Evolutionary conservation across 768 basidiomycete genomes (phyloP).

Genomic region (Megacollybia marginata): DNA sequence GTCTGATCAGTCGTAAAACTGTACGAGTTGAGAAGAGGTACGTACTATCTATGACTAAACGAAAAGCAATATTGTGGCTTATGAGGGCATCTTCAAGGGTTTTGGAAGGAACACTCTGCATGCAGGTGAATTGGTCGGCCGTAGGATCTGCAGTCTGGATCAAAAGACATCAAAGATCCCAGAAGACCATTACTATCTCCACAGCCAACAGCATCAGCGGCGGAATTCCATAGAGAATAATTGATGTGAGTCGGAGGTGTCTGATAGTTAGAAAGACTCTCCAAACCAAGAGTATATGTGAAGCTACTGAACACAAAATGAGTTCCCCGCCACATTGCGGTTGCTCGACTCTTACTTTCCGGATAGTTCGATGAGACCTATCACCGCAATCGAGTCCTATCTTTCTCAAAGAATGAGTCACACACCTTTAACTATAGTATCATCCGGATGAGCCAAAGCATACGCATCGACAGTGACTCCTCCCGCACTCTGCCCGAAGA

Average conservation of each 20-base stretch:
- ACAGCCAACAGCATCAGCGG: constrained; percentile 22
- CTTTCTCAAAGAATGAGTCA: background rate
- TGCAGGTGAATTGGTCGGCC: constrained; percentile 26
- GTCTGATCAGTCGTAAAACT: constrained; percentile 8
- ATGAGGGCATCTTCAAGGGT: constrained; percentile 26
- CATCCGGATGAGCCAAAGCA: constrained; percentile 25
- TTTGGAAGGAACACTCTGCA: constrained; percentile 23
- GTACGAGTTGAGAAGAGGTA: constrained; percentile 12
- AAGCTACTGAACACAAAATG: background rate
- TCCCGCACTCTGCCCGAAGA: constrained; percentile 33
- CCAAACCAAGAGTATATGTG: constrained; percentile 10
- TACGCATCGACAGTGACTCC: constrained; percentile 26
- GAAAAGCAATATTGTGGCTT: constrained; percentile 19
- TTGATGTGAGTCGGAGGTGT: constrained; percentile 21
- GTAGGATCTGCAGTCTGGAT: constrained; percentile 10
- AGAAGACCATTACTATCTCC: constrained; percentile 17
- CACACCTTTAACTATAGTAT: constrained; percentile 22
- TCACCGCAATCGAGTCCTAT: background rate
- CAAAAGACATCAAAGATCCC: background rate
- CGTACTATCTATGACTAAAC: constrained; percentile 24
- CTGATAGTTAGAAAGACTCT: constrained; percentile 11
- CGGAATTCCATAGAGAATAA: constrained; percentile 13
- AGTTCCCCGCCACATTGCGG: constrained; percentile 18
- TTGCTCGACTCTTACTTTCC: constrained; percentile 19
- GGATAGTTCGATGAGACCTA: constrained; percentile 23